Percentiles rank a stretch among this genome's conserved stretches.
Conservation (phyloP, 257 asterid species). For the Handroanthus guayacan region DNA sequence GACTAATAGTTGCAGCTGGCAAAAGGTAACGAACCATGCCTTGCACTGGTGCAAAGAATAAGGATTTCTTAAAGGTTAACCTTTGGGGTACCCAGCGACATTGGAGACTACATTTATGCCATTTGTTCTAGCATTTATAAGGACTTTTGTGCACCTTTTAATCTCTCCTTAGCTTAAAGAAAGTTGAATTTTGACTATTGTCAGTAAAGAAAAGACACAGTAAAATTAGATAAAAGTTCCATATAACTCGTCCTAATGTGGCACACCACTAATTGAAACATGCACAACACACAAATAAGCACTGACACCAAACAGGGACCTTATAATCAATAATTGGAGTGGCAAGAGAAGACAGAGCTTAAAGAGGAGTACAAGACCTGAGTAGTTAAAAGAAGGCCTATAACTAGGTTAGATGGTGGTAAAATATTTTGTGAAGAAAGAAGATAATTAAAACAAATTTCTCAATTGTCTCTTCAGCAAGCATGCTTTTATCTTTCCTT, state of each 20-base stretch:
- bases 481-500: not conserved
- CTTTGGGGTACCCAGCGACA: not conserved
- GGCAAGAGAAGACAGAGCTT: conserved; percentile 2
- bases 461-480: conserved; percentile 7
- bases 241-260: not conserved
- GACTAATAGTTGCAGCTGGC: not conserved
- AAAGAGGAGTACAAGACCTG: not conserved
- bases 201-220: not conserved
- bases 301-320: not conserved
- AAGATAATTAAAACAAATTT: not conserved
- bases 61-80: not conserved
- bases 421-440: not conserved
- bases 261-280: not conserved
- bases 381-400: not conserved
- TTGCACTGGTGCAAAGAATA: not conserved
- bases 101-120: not conserved
- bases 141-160: not conserved
- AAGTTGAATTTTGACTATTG: not conserved
- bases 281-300: not conserved
- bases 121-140: not conserved
- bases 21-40: not conserved
- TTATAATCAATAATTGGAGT: not conserved
- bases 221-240: not conserved
- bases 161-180: not conserved
- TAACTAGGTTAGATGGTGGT: not conserved